Percentiles rank a stretch among this genome's conserved stretches.
Conservation (phyloP, 345 rosid species). For the Salix koriyanagi region DNA sequence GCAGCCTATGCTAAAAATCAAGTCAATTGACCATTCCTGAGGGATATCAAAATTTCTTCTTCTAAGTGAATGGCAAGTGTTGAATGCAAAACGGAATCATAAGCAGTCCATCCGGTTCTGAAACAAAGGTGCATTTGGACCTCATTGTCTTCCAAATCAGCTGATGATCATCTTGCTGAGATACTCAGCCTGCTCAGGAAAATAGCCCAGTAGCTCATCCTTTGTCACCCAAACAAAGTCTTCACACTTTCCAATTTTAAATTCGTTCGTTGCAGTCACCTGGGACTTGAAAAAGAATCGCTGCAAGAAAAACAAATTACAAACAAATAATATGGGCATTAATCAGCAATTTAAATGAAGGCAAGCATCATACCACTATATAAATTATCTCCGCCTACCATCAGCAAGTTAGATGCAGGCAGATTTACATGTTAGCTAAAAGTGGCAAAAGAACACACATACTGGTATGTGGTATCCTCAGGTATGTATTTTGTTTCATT, state of each 20-base stretch:
- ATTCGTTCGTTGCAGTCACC: slow-evolving; percentile 68
- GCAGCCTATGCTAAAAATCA: background rate
- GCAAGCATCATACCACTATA: background rate
- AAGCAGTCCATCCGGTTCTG: background rate
- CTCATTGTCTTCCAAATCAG: slow-evolving; percentile 30
- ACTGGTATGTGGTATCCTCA: no score
- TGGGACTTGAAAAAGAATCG: slow-evolving; percentile 91
- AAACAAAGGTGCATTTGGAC: background rate
- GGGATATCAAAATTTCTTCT: background rate
- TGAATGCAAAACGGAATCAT: background rate
- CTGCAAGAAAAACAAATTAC: slow-evolving; percentile 33
- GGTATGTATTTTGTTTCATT: no score
- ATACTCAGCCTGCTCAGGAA: slow-evolving; percentile 72
- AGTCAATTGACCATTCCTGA: background rate
- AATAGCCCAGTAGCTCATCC: slow-evolving; percentile 78
- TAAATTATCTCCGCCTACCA: background rate
- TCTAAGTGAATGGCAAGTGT: background rate
- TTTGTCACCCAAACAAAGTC: slow-evolving; percentile 92
- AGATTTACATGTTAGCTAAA: no score
- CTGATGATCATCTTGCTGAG: slow-evolving; percentile 83
- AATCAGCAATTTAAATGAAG: background rate
- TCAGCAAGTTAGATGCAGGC: no score
- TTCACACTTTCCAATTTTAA: slow-evolving; percentile 56
- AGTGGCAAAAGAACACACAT: no score
- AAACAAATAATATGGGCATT: background rate